Evolutionary conservation across 2,329 filamentous ascomycete genomes (phyloP), one percentile per base, ranked within the genome.

Genomic region (Arthrobotrys entomopaga): DNA sequence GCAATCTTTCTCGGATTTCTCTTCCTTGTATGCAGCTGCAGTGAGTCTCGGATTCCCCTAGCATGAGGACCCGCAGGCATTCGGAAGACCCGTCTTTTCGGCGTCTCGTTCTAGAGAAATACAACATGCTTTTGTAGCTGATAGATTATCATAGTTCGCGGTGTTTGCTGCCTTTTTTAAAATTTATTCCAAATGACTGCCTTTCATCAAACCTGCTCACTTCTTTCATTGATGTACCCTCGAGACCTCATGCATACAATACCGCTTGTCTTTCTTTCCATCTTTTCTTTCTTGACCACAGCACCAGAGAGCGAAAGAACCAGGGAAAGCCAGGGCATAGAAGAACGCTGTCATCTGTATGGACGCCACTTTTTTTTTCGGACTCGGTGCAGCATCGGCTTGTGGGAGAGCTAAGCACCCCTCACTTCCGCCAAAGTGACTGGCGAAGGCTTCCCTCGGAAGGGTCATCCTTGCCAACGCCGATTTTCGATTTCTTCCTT

Each of bases 401-500:
- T 61, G 58, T 53, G 48, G 59, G 24, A 63, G 48, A 34, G n/a
- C 2, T 34, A 34, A 34, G 65, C 48, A 69, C 65, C 65, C 65
- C 65, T 69, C 65, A 69, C 65, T 69, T 69, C 56, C 64, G 56
- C 20, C 20, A 53, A 66, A 49, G 54, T 42, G 46, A 54, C 65
- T 61, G 65, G 65, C 65, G 57, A 69, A 29, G 65, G 19, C 65
- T 54, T 60, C 34, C 24, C 49, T 60, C 38, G 65, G 56, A 63
- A 72, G 60, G 56, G 56, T 58, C 70, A 74, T 74, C 70, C 70
- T 67, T 74, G 64, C 63, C 70, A 60, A 56, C 53, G 48, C 70
- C 70, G 70, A 74, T 59, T 74, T 75, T 54, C 53, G 49, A 65
- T 75, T 64, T 19, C 43, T 70, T 58, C 71, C 56, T 65, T 75